These are phyloP conservation scores for Botrytis hyacinthi DNA, from an alignment of 2,329 filamentous ascomycete genomes.

Conservation along the genomic window DNA sequence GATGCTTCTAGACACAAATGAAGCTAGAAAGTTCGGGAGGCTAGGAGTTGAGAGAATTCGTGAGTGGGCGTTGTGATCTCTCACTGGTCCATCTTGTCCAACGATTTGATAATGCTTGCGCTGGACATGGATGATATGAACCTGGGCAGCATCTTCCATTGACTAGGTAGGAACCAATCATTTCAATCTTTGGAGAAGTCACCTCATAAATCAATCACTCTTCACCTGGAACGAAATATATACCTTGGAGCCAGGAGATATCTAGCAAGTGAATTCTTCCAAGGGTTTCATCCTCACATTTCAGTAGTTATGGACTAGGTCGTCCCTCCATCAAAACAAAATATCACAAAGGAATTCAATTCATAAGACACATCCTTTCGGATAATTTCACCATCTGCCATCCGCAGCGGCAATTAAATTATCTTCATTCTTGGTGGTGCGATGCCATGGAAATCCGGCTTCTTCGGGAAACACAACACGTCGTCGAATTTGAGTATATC, in stretches of 20 bases:
- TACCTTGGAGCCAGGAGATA: not conserved
- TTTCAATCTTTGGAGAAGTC: not conserved
- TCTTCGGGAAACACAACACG: conserved; percentile 7
- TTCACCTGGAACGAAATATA: not conserved
- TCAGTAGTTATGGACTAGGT: not conserved
- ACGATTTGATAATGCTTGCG: conserved; percentile 8
- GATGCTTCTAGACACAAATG: not conserved
- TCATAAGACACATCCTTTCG: not conserved
- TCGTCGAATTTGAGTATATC: not conserved
- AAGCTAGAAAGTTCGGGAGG: not conserved
- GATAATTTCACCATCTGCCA: not conserved
- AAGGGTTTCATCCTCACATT: not conserved
- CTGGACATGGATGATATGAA: not conserved
- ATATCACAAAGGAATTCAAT: not conserved
- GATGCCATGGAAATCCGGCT: not conserved
- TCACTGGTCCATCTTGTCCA: not conserved
- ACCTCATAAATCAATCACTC: not conserved
- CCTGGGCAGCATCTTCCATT: not conserved
- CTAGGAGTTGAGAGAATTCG: not conserved
- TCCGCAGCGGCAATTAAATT: not conserved
- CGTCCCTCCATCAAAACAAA: not conserved
- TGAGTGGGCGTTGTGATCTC: not conserved
- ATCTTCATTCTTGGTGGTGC: conserved; percentile 2
- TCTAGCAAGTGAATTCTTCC: not conserved
- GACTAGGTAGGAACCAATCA: not conserved